Base-by-base conservation (phyloP, 2,329 filamentous ascomycete species). In the Calonectria leucothoes region DNA sequence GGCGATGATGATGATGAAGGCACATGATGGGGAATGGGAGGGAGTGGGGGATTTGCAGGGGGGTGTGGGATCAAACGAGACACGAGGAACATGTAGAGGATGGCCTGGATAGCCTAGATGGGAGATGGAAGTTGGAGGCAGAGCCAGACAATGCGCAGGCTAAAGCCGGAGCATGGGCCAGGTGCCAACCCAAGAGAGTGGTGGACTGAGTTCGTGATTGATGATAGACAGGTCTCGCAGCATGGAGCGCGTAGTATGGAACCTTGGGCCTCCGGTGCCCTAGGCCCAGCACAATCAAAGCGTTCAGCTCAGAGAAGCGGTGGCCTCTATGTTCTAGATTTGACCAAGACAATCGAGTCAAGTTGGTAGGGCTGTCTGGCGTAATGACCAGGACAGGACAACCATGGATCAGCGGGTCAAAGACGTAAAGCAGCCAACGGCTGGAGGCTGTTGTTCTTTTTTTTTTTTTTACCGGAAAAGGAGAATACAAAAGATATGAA, bases 191-290 rank as follows among this genome's bases (percentile, higher is more conserved):
- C 65, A 71, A 71, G 64, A 76, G 66, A 51, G 61, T 74, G 73
- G 78, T 74, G 78, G 78, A 70, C 75, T 78, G 75, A 74, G 76
- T 64, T 74, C 70, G 51, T 71, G 65, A 74, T 78, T 74, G 67
- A 76, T 55, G 69, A 75, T 75, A 63, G 52, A 52, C 35, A 63
- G 35, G 29, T 72, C 70, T 67, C 52, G 68, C 66, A 65, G 31
- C 31, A 70, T 66, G 35, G 66, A 71, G 66, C 55, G 70, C 68
- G 72, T 79, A 73, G 73, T 75, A 79, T 75, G 55, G 77, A 79
- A 74, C 74, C 75, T 76, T 66, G 42, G 66, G 64, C 31, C 64
- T 51, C 37, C 35, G 66, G 51, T 52, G 64, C 51, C 57, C 63
- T 51, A 31, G 66, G 61, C 57, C 69, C 29, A 66, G n/a, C 48